Conservation (phyloP, 2,329 filamentous ascomycete genomes). For the Sphaerulina musiva region DNA sequence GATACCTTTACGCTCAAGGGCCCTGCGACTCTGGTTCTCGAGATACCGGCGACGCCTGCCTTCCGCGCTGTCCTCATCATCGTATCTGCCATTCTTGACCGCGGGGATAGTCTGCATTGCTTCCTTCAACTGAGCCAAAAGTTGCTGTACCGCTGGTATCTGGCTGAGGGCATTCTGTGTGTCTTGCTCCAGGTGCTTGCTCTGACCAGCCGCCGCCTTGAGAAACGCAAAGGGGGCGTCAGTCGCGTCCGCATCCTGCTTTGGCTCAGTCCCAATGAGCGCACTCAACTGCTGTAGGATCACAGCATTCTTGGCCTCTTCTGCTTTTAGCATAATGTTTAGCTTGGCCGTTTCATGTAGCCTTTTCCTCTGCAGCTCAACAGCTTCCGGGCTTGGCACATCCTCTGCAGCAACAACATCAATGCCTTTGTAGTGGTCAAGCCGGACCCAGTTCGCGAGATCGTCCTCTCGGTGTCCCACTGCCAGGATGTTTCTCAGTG, state of each 20-base stretch:
- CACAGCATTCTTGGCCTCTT: slow-evolving; percentile 64
- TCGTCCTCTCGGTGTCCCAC: slow-evolving; percentile 48
- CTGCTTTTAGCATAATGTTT: slow-evolving; percentile 61
- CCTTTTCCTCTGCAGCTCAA: slow-evolving; percentile 66
- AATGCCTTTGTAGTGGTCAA: slow-evolving; percentile 72
- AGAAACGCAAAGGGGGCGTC: slow-evolving; percentile 50
- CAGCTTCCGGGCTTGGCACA: slow-evolving; percentile 57
- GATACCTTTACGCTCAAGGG: slow-evolving; percentile 67
- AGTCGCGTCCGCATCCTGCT: slow-evolving; percentile 9
- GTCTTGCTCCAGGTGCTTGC: slow-evolving; percentile 59
- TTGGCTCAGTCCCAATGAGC: slow-evolving; percentile 41
- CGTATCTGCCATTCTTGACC: slow-evolving; percentile 26
- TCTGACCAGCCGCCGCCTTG: slow-evolving; percentile 39
- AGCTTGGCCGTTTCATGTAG: slow-evolving; percentile 73
- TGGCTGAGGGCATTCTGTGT: slow-evolving; percentile 76
- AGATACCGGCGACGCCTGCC: slow-evolving; percentile 74
- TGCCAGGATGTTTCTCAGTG: slow-evolving; percentile 65
- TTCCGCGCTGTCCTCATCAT: slow-evolving; percentile 45
- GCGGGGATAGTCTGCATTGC: slow-evolving; percentile 29
- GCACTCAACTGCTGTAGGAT: slow-evolving; percentile 59
- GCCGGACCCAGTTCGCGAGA: slow-evolving; percentile 66
- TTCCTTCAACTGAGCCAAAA: slow-evolving; percentile 56
- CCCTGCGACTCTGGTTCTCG: slow-evolving; percentile 68
- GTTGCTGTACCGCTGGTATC: slow-evolving; percentile 66
- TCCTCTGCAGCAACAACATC: slow-evolving; percentile 30